Conservation (phyloP, 2,329 filamentous ascomycete species). For the Elsinoe perseae region DNA sequence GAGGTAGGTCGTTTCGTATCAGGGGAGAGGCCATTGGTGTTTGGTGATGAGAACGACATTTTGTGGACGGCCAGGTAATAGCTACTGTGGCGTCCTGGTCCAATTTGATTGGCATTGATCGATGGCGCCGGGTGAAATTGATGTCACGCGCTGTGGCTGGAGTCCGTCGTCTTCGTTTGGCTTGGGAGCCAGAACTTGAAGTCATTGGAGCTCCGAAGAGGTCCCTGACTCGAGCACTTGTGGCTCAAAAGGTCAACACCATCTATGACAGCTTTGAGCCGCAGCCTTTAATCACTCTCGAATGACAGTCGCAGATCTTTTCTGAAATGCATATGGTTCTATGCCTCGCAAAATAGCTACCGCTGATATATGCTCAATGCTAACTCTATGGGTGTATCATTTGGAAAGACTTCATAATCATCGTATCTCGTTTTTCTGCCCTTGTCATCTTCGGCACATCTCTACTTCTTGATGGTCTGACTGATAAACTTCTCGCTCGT, state of each 20-base stretch:
- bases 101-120: constrained; percentile 5
- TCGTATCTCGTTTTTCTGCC: neutral
- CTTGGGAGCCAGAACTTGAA: neutral
- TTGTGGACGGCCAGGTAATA: neutral
- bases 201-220: neutral
- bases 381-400: neutral
- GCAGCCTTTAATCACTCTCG: too few relatives aligned
- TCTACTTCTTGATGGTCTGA: neutral
- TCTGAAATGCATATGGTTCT: too few relatives aligned
- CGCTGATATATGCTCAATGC: neutral
- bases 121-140: constrained; percentile 9
- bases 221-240: neutral
- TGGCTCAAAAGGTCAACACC: neutral
- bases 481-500: neutral
- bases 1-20: constrained; percentile 14
- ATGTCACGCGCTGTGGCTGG: constrained; percentile 14
- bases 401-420: neutral
- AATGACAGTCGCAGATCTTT: too few relatives aligned
- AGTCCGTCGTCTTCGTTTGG: constrained; percentile 1
- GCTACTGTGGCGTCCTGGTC: constrained; percentile 7
- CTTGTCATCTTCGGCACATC: neutral
- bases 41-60: neutral
- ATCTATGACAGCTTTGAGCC: neutral
- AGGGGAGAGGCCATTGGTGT: neutral
- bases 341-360: neutral